A percentile compares a stretch with the other conserved stretches of the same genome.
Evolutionary conservation across 371 early-diverging fungal genomes (phyloP).

Genomic region (Capniomyces stellatus): DNA sequence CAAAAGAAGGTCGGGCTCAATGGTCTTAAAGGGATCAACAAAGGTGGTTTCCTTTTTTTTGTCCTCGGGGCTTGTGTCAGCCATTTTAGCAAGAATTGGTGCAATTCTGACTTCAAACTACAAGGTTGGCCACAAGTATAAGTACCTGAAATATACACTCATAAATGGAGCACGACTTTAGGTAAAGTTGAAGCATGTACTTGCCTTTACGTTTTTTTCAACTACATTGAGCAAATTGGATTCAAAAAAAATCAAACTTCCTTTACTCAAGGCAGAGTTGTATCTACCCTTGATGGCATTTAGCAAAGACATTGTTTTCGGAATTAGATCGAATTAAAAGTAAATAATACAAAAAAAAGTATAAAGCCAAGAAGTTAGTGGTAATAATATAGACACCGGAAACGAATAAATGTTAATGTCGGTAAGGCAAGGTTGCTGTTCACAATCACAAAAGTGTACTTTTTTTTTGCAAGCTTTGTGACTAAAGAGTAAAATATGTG

Average conservation of each 20-base stretch:
- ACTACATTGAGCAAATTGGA: neutral
- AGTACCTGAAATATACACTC: too few species aligned
- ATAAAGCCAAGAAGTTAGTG: neutral
- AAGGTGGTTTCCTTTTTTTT: neutral
- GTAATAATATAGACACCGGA: neutral
- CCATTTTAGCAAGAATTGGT: neutral
- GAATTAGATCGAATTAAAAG: neutral
- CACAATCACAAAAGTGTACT: too few species aligned
- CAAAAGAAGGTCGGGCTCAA: neutral
- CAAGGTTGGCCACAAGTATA: too few species aligned
- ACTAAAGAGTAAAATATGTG: too few species aligned
- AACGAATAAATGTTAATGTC: too few species aligned
- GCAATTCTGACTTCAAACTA: slow-evolving; percentile 2
- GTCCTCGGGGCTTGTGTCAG: slow-evolving; percentile 1
- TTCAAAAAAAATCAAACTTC: neutral
- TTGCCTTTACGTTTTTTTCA: slow-evolving; percentile 1
- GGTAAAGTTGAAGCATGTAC: too few species aligned
- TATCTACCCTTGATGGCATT: neutral
- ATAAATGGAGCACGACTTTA: too few species aligned
- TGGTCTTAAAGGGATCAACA: neutral
- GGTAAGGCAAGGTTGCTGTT: too few species aligned
- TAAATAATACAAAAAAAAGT: neutral
- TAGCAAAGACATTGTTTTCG: neutral
- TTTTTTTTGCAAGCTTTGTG: too few species aligned
- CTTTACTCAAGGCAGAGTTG: neutral